Evolutionary conservation across 148 eudicot species (phyloP), one percentile per base, ranked within the genome.

Genomic region (Heliosperma pusillum): DNA sequence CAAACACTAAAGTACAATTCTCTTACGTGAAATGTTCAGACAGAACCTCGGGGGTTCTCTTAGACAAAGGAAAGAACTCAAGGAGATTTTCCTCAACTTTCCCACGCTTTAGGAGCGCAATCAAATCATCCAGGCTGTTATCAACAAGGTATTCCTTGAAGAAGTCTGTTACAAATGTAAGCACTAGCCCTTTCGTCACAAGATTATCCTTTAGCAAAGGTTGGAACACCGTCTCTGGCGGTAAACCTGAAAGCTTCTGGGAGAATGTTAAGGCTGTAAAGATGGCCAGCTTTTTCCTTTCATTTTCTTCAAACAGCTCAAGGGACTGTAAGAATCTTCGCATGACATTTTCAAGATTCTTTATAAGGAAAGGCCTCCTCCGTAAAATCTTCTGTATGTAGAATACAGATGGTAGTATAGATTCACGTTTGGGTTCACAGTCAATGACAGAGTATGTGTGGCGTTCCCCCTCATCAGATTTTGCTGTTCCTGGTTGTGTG

Each of bases 391-490:
- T 96, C 84, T 96, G 99, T 70, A 96, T 85, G 76, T 88, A 96
- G 75, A 96, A 78, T 17, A 96, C 94, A 81, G 89, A 96, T 44
- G 94, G 97, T 76, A 89, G 80, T 77, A 96, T 91, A 50, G 81
- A 88, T 80, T 92, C 97, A 69, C 97, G 99, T 72, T 61, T 88
- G 9, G 97, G 89, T 67, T 92, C 99, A 80, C 91, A 87, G 79
- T 87, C 92, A 65, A 95, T 83, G 80, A 95, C 83, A 73, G 97
- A 90, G 87, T 86, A 95, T 73, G 97, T 80, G 57, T 95, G 99
- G 83, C 86, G 91, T 74, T 92, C 99, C 86, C 99, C 99, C 85
- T 95, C 99, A 89, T 95, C 99, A 78, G 92, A 90, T 77, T 95
- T 95, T 30, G 89, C 84, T 50, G 99, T 95, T 81, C 97, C 97